Evolutionary conservation across 805 yeast species (phyloP), one percentile per base, ranked within the genome.

Genomic region (Cyberlindnera misumaiensis): DNA sequence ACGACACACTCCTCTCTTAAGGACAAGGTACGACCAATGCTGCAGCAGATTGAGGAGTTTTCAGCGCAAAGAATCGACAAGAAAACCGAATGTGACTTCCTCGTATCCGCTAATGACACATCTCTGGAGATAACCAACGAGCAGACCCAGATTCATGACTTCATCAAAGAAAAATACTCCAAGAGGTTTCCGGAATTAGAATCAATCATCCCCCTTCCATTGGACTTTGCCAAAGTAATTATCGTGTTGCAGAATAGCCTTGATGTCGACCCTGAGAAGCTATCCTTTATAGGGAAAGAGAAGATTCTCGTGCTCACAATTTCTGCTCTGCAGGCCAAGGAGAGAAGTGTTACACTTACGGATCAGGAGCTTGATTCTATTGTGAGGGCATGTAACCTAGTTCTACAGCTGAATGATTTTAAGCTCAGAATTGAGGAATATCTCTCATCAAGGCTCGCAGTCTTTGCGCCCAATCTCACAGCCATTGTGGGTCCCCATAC

Each of bases 391-490:
- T 73, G 84, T 45, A 61, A 65, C 3, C 53, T 74, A 3, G 53
- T 83, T 1, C 37, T 71, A 4, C 60, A 64, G 8, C 61, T 86
- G 11, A 64, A 69, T 31, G 59, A 55, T 0, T 60, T 74, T 1
- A 64, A 72, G 39, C 42, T 42, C 2, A 57, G 59, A 28, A 67
- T 87, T 8, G 67, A 77, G 1, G 41, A 53, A 2, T 82, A 71
- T 49, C 75, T 87, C 12, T 64, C 89, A 0, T 55, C 68, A 1
- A 72, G 77, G 48, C 67, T 84, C 16, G 61, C 71, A 2, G 53
- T 59, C 2, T 70, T 79, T 47, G 94, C 96, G 0, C 98, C 97
- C 2, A 90, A 93, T 56, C 60, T 85, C 2, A 68, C 85, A 3
- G 75, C 75, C 0, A 63, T 93, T 7, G 67, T 90, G 2, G 94